Evolutionary conservation across 2,329 filamentous ascomycete species (phyloP), one percentile per base, ranked within the genome.

Genomic region (Calonectria pseudoturangicola): DNA sequence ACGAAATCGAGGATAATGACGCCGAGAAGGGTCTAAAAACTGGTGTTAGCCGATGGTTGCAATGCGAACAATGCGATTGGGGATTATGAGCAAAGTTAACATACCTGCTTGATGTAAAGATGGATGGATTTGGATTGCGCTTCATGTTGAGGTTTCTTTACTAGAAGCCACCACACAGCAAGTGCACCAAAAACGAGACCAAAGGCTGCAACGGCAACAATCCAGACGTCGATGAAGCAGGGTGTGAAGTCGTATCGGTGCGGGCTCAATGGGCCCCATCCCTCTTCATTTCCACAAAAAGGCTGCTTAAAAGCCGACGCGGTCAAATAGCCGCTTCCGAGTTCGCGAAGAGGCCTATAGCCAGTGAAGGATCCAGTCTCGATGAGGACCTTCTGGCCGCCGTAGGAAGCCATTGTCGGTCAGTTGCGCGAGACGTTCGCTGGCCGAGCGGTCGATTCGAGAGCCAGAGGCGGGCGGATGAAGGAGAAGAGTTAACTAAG

Each of bases 141-240:
- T 66, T 91, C 81, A 27, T 80, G 72, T 45, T 92, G 88, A 66
- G 91, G 89, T 81, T 92, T 93, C 84, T 91, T 94, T 77, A 89
- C 91, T 68, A 95, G 83, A 66, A 98, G 87, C 87, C 94, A 94
- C 91, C 93, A 96, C 50, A 98, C 86, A 36, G 96, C 95, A 56
- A 92, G 88, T 9, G 92, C 89, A 71, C 97, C 97, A 75, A 93
- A 89, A 28, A 98, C 68, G 28, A 98, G 88, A 18, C 96, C 96
- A 86, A 93, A 97, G 16, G 88, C 89, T 10, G 95, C 94, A 33
- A 98, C 94, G 2, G 89, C 86, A 41, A 94, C 91, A 72, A 98
- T 91, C 91, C 95, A 96, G 27, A 98, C 91, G 83, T 99, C 97
- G 80, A 98, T 92, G 82, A 99, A 99, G 87, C 97, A 99, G 48